Evolutionary conservation across 1,139 yeast genomes (phyloP).

Genomic region (Kluyveromyces sp.): DNA sequence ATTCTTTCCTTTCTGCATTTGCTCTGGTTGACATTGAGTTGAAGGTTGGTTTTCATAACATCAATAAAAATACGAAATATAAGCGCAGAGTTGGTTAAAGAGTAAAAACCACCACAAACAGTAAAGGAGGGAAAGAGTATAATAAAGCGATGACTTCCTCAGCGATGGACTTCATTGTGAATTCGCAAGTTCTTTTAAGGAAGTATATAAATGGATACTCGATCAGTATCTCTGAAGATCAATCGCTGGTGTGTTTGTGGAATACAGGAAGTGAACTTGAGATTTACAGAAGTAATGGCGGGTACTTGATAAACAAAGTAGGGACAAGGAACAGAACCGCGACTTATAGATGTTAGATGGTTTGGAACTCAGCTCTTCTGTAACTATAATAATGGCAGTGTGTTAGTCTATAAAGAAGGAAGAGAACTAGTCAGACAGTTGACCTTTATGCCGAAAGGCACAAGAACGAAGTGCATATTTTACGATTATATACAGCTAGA

Average conservation of each 20-base stretch:
- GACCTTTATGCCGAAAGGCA: constrained; percentile 2
- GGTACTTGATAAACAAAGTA: constrained; percentile 1
- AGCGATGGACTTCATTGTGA: neutral
- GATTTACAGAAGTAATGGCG: constrained; percentile 3
- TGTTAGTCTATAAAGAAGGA: constrained; percentile 1
- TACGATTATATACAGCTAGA: neutral
- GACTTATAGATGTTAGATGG: constrained; percentile 2
- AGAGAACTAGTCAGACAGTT: constrained; percentile 1
- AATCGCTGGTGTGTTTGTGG: constrained; percentile 4
- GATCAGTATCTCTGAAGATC: neutral
- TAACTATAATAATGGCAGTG: constrained; percentile 1
- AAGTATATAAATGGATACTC: neutral
- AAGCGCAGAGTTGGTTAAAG: no score
- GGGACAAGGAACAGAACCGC: neutral
- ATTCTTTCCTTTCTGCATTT: neutral
- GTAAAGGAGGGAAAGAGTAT: neutral
- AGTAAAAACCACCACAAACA: neutral
- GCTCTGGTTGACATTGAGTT: neutral
- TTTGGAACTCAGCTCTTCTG: neutral
- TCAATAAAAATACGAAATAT: no score
- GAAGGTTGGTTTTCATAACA: no score
- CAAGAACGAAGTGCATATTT: neutral
- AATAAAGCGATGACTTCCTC: neutral
- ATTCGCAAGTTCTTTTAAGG: neutral
- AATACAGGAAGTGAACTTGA: neutral